phyloP scores from a whole-genome alignment of 768 basidiomycete genomes.

The Boletus rubroflammeus region DNA sequence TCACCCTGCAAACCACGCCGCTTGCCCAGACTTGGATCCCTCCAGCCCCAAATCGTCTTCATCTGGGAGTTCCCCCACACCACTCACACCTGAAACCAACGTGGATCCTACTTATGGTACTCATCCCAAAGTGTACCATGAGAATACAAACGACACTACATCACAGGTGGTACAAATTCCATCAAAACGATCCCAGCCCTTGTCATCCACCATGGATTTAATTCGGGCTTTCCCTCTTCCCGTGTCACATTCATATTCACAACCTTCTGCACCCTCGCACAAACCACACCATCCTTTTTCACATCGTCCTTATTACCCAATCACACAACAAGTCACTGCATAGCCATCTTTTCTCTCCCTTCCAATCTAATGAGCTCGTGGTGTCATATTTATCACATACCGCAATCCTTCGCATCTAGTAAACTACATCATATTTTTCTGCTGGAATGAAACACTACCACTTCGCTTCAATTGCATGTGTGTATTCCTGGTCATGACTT shows the following conservation, averaged over 20 bases:
- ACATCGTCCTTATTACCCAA: constrained; percentile 19
- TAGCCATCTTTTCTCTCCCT: constrained; percentile 6
- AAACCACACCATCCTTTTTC: constrained; percentile 27
- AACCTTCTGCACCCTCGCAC: constrained; percentile 18
- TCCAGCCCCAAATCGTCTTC: constrained; percentile 39
- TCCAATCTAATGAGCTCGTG: constrained; percentile 14
- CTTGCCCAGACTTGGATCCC: constrained; percentile 44
- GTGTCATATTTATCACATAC: constrained; percentile 36
- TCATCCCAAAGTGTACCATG: constrained; percentile 28
- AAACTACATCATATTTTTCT: neutral
- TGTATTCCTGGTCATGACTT: neutral
- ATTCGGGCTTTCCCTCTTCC: constrained; percentile 50
- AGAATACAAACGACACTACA: constrained; percentile 24
- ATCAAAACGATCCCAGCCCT: constrained; percentile 23
- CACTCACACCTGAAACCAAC: constrained; percentile 29
- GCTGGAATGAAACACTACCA: neutral
- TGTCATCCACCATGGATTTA: constrained; percentile 39
- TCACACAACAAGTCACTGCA: constrained; percentile 25
- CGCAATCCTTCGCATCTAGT: constrained; percentile 18
- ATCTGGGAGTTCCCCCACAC: constrained; percentile 33
- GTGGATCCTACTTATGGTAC: constrained; percentile 19
- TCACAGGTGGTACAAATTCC: constrained; percentile 25
- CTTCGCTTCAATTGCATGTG: neutral
- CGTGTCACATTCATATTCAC: constrained; percentile 25
- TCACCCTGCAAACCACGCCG: constrained; percentile 15